Percentiles rank a stretch among this genome's conserved stretches.
Evolutionary conservation across 169 alveolate species (phyloP).

Genomic region (Cytauxzoon felis): DNA sequence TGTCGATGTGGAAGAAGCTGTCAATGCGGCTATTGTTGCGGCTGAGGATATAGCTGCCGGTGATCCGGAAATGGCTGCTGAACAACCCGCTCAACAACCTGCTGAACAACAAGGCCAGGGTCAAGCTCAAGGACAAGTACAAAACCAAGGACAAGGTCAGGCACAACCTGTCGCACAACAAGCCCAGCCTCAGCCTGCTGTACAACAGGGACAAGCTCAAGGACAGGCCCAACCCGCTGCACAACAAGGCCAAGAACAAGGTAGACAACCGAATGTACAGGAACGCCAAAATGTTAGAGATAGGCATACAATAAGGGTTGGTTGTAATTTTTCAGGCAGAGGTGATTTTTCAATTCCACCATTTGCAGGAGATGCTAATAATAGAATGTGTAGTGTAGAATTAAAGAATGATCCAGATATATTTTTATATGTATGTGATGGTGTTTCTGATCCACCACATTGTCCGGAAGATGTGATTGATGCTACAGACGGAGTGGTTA

Average conservation of each 20-base stretch:
- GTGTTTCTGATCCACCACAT: slow-evolving; percentile 18
- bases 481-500: neutral
- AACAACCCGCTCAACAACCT: neutral
- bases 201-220: neutral
- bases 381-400: neutral
- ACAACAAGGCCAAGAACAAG: neutral
- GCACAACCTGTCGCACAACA: neutral
- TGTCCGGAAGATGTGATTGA: slow-evolving; percentile 16
- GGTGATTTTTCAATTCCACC: neutral
- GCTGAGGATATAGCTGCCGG: neutral
- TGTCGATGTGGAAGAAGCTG: neutral
- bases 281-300: too few relatives aligned
- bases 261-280: too few relatives aligned
- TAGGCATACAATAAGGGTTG: neutral
- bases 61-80: neutral
- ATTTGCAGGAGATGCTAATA: neutral
- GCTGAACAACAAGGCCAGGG: neutral
- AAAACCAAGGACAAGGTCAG: neutral
- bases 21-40: neutral
- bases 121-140: neutral
- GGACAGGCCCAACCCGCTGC: neutral
- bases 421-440: slow-evolving; percentile 24
- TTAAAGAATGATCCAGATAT: neutral
- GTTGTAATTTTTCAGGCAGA: slow-evolving; percentile 10
- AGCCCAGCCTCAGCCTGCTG: neutral